Base-by-base conservation (phyloP, 164 flowering plant species). In the Nelumbo lutea region DNA sequence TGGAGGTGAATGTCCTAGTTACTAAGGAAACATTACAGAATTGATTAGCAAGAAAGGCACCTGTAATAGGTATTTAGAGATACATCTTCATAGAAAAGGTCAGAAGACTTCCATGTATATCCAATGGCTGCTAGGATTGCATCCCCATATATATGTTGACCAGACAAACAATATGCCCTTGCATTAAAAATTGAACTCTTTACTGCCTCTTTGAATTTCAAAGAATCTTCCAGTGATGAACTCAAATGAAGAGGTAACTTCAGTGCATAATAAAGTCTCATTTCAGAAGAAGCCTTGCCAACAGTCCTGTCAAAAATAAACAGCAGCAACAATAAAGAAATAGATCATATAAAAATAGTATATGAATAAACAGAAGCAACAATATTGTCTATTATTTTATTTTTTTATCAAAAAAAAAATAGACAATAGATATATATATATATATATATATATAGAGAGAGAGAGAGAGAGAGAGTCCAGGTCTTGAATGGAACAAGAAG, bases 211-310 rank as follows among this genome's bases (percentile, higher is more conserved):
- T 59, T 27, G 5, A 70, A 67, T 75, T 52, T 61, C 40, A 55
- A 63, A 69, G 73, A 27, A 64, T 74, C 81, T 56, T 53, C 71
- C 41, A 81, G 63, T 57, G 79, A 70, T 39, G 53, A 44, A 64
- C 78, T 82, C 66, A 72, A 61, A 13, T 68, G 55, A 62, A 42
- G 41, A 55, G 72, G 68, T 43, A 76, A 65, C 69, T 80, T 70
- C 11, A 86, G 81, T 71, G 80, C 79, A 68, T 82, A 70, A 78
- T 90, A 91, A 61, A 93, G 63, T 82, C 99, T 86, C 70, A 77
- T 82, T 79, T 96, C 99, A 8, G 97, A 88, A 43, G 98, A 86
- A 61, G 96, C 74, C 75, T 83, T 93, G 47, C 99, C 97, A 79
- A 96, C 75, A 46, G 79, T 70, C 85, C 98, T 96, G 83, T 45